These are phyloP conservation scores for Naganishia randhawae DNA, from an alignment of 768 basidiomycete species.

Conservation along the genomic window DNA sequence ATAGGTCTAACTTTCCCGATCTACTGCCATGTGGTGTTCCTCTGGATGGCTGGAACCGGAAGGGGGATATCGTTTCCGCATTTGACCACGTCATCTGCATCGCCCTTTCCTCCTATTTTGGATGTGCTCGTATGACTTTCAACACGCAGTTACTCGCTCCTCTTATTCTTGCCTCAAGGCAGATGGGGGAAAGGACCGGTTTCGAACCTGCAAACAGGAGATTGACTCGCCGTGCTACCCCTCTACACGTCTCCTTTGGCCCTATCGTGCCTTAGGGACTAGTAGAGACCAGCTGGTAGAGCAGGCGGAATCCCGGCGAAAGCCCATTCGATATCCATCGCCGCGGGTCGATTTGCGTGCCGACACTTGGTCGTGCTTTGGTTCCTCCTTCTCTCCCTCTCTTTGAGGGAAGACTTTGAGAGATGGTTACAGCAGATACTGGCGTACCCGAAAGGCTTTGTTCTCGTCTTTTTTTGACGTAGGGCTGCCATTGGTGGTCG, in stretches of 20 bases:
- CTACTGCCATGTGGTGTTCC: not conserved
- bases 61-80: conserved; percentile 6
- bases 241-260: not conserved
- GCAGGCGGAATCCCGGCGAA: conserved; percentile 12
- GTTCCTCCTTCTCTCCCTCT: not conserved
- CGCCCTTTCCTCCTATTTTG: not conserved
- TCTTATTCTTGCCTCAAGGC: not conserved
- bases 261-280: not conserved
- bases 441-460: conserved; percentile 22
- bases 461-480: not conserved
- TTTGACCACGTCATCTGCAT: not conserved
- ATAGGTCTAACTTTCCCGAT: not conserved
- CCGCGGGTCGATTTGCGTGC: conserved; percentile 20
- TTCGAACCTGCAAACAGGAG: not conserved
- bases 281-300: conserved; percentile 2
- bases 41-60: conserved; percentile 18
- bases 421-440: not conserved
- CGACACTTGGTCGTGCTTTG: conserved; percentile 1
- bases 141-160: conserved; percentile 11
- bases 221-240: conserved; percentile 13
- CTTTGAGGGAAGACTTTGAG: no score
- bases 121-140: not conserved
- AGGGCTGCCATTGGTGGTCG: conserved; percentile 19
- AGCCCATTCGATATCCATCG: conserved; percentile 20
- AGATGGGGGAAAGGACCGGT: conserved; percentile 1